Evolutionary conservation across 352 stramenopile genomes (phyloP).

Genomic region (Sclerospora graminicola): DNA sequence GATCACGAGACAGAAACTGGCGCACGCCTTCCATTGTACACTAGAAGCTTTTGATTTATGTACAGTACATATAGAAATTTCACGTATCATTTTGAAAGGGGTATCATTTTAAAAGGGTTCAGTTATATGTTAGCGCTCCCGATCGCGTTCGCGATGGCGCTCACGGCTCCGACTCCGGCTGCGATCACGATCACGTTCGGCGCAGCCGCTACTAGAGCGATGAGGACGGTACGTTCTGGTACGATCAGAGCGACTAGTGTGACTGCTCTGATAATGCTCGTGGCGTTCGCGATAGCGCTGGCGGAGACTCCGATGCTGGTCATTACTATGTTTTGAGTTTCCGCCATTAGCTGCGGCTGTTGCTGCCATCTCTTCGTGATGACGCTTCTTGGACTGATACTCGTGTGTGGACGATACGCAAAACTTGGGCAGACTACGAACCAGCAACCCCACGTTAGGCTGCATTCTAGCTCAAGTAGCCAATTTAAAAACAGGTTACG

Average conservation of each 20-base stretch:
- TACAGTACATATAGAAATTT: too few species aligned
- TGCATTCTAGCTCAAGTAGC: background rate
- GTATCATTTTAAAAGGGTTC: background rate
- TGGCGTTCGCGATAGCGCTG: slow-evolving; percentile 22
- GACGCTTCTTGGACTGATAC: slow-evolving; percentile 82
- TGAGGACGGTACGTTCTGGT: slow-evolving; percentile 20
- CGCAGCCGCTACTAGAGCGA: slow-evolving; percentile 27
- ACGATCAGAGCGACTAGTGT: slow-evolving; percentile 21
- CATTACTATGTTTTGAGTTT: slow-evolving; percentile 13
- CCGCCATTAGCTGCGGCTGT: slow-evolving; percentile 15
- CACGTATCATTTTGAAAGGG: too few species aligned
- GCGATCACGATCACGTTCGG: slow-evolving; percentile 26
- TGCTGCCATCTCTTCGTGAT: slow-evolving; percentile 63
- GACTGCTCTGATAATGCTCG: slow-evolving; percentile 23
- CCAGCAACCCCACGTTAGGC: slow-evolving; percentile 4
- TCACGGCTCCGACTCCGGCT: slow-evolving; percentile 24
- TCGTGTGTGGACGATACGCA: slow-evolving; percentile 74
- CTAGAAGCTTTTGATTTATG: too few species aligned
- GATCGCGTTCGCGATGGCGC: slow-evolving; percentile 19
- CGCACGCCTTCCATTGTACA: slow-evolving; percentile 12
- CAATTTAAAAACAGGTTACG: slow-evolving; percentile 5
- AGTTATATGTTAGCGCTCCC: slow-evolving; percentile 8
- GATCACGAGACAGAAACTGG: slow-evolving; percentile 32
- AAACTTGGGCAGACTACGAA: slow-evolving; percentile 69
- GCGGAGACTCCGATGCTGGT: slow-evolving; percentile 21